Percentiles rank a stretch among this genome's conserved stretches.
Conservation (phyloP, 352 stramenopile genomes). For the Globisporangium viniferum region DNA sequence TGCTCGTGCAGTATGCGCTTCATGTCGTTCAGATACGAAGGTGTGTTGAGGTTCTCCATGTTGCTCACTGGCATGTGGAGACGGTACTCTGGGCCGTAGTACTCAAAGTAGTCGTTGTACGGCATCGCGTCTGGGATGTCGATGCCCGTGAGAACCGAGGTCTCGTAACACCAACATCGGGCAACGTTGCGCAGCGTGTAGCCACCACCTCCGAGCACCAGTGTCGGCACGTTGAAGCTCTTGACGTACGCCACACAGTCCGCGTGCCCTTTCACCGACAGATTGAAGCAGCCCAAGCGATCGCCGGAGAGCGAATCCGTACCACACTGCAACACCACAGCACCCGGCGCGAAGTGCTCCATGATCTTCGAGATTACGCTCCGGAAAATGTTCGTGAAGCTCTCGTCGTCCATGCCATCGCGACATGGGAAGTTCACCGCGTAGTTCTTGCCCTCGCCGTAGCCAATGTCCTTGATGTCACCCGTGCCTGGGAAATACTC, state of each 20-base stretch:
- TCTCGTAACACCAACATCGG: slow-evolving; percentile 93
- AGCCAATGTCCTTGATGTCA: slow-evolving; percentile 82
- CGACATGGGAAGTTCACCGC: slow-evolving; percentile 98
- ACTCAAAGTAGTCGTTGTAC: slow-evolving; percentile 99
- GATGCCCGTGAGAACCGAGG: slow-evolving; percentile 91
- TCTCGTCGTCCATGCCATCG: slow-evolving; percentile 98
- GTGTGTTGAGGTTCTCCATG: slow-evolving; percentile 98
- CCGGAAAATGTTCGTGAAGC: slow-evolving; percentile 88
- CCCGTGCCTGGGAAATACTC: slow-evolving; percentile 98
- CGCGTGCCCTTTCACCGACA: slow-evolving; percentile 96
- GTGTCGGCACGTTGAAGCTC: slow-evolving; percentile 95
- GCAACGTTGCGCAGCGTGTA: slow-evolving; percentile 99
- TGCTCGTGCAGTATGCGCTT: slow-evolving; percentile 93
- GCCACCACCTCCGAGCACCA: slow-evolving; percentile 96
- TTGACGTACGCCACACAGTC: slow-evolving; percentile 97
- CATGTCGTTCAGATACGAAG: slow-evolving; percentile 88
- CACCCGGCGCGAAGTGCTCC: slow-evolving; percentile 93
- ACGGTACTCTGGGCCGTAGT: slow-evolving; percentile 98
- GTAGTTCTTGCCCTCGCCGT: slow-evolving; percentile 96
- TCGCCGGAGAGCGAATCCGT: slow-evolving; percentile 98
- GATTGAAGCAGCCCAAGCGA: slow-evolving; percentile 98
- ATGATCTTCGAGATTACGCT: slow-evolving; percentile 97
- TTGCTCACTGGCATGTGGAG: slow-evolving; percentile 95
- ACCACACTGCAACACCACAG: slow-evolving; percentile 98
- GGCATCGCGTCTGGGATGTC: slow-evolving; percentile 95